Evolutionary conservation across 768 basidiomycete species (phyloP).

Genomic region (Lactifluus pinguis): DNA sequence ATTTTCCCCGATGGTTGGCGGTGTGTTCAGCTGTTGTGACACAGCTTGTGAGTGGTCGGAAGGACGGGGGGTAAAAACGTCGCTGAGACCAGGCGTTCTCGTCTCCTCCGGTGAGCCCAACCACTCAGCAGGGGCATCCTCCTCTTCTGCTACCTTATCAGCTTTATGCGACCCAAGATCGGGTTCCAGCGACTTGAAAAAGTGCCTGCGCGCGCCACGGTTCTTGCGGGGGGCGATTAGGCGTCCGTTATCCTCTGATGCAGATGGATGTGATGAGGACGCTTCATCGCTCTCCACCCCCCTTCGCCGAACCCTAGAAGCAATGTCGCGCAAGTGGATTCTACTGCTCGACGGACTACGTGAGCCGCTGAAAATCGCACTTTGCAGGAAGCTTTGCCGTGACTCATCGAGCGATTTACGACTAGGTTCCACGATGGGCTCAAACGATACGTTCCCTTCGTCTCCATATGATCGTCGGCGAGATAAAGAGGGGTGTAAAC

Average conservation of each 20-base stretch:
- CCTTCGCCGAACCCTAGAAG: conserved; percentile 26
- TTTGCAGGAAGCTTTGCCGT: conserved; percentile 28
- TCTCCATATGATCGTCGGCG: conserved; percentile 26
- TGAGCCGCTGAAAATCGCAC: conserved; percentile 30
- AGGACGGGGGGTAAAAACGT: not conserved
- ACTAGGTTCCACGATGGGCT: conserved; percentile 42
- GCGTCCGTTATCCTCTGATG: conserved; percentile 17
- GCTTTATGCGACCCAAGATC: conserved; percentile 9
- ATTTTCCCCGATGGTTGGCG: not conserved
- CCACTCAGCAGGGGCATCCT: not conserved
- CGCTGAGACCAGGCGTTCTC: not conserved
- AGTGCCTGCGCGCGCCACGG: conserved; percentile 2
- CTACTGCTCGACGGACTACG: conserved; percentile 35
- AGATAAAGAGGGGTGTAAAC: conserved; percentile 15
- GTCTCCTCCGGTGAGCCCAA: not conserved
- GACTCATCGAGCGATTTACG: conserved; percentile 38
- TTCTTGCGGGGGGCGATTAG: conserved; percentile 3
- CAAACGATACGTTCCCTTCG: conserved; percentile 49
- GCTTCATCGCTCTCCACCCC: conserved; percentile 39
- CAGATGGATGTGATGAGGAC: conserved; percentile 30
- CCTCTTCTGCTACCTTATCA: not conserved
- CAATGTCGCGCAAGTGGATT: conserved; percentile 31
- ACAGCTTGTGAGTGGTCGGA: not conserved
- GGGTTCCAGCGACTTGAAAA: conserved; percentile 12
- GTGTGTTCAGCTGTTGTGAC: not conserved